phyloP scores from a whole-genome alignment of 306 rosid genomes.

The Neltuma alba region DNA sequence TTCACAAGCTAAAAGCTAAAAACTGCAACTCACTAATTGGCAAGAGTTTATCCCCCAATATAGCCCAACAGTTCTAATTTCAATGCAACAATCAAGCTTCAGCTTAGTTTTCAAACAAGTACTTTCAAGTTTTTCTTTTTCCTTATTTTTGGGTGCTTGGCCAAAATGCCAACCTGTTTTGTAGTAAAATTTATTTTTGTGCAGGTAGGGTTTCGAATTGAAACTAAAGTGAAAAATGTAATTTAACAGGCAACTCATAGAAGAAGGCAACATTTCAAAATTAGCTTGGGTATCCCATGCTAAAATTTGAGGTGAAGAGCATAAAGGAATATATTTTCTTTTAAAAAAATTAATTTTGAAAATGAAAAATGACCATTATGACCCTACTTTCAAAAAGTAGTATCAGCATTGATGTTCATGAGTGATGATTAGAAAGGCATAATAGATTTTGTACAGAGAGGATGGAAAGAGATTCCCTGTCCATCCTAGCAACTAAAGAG shows the following conservation, averaged over 20 bases:
- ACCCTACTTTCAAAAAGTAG: background rate
- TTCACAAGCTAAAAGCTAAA: too few relatives aligned
- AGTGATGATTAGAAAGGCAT: background rate
- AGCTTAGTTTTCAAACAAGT: too few relatives aligned
- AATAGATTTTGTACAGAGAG: background rate
- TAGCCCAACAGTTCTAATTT: background rate
- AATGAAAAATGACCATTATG: background rate
- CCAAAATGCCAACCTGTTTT: too few relatives aligned
- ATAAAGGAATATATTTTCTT: background rate
- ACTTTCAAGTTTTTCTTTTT: too few relatives aligned
- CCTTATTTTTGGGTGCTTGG: too few relatives aligned
- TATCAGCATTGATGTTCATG: background rate
- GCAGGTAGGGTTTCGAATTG: too few relatives aligned
- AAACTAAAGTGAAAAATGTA: too few relatives aligned
- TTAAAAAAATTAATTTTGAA: too few relatives aligned
- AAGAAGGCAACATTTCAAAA: background rate
- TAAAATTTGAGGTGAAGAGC: too few relatives aligned
- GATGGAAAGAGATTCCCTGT: background rate
- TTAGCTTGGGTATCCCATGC: too few relatives aligned
- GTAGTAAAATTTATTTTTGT: too few relatives aligned
- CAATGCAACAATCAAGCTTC: background rate
- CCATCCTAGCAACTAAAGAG: background rate
- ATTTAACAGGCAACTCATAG: slow-evolving; percentile 11
- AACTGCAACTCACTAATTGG: background rate
- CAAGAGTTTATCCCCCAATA: background rate